Conservation (phyloP, 2,329 filamentous ascomycete species). For the Aspergillus chevalieri region DNA sequence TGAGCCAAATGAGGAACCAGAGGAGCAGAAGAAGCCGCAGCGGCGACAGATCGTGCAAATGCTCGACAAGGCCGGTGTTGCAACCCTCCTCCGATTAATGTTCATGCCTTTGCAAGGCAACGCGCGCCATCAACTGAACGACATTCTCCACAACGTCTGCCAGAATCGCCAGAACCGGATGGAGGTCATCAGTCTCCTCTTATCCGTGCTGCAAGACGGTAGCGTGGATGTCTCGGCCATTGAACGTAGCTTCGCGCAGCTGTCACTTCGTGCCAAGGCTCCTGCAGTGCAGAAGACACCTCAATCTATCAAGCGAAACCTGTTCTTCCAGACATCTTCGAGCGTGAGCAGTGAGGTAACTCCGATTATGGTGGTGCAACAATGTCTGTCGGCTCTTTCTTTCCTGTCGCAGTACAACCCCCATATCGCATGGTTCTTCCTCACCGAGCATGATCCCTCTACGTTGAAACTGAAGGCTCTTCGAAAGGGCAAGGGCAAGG, state of each 20-base stretch:
- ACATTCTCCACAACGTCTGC: constrained; percentile 83
- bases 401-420: constrained; percentile 78
- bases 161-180: constrained; percentile 94
- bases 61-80: constrained; percentile 91
- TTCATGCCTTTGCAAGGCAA: constrained; percentile 90
- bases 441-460: constrained; percentile 85
- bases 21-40: constrained; percentile 57
- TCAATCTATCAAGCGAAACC: constrained; percentile 67
- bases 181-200: constrained; percentile 85
- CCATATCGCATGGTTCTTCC: constrained; percentile 83
- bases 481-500: constrained; percentile 83
- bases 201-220: constrained; percentile 92
- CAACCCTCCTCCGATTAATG: constrained; percentile 95
- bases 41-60: constrained; percentile 86
- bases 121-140: constrained; percentile 74
- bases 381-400: constrained; percentile 80
- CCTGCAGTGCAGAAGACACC: constrained; percentile 73
- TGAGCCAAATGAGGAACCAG: constrained; percentile 34
- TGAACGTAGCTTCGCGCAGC: constrained; percentile 87
- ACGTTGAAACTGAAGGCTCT: constrained; percentile 69
- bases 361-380: constrained; percentile 89
- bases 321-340: constrained; percentile 53
- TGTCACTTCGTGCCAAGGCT: constrained; percentile 86
- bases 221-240: constrained; percentile 89
- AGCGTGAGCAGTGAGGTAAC: constrained; percentile 76